phyloP scores from a whole-genome alignment of 208 protist genomes.

The Acanthamoeba lugdunensis region DNA sequence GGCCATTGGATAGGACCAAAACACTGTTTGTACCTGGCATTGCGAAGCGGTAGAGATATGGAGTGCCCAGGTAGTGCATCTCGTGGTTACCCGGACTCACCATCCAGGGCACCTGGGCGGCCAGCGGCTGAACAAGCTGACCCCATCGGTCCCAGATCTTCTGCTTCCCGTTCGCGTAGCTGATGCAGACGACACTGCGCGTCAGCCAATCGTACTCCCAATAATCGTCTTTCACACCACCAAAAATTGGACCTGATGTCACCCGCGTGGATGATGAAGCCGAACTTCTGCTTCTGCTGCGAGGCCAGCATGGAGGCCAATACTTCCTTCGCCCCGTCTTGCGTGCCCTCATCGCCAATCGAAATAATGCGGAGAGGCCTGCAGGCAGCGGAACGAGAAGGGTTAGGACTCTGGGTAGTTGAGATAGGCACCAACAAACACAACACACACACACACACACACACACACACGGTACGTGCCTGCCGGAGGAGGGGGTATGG shows the following conservation, averaged over 20 bases:
- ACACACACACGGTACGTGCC: too few species aligned
- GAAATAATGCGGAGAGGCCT: not conserved
- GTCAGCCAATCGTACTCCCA: too few species aligned
- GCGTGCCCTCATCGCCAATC: not conserved
- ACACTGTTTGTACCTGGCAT: not conserved
- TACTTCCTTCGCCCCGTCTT: not conserved
- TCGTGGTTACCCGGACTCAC: conserved; percentile 6
- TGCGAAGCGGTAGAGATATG: conserved; percentile 24
- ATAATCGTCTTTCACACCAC: too few species aligned
- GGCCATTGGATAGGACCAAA: not conserved
- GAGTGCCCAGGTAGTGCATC: not conserved
- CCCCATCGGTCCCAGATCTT: not conserved
- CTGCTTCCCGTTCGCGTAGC: not conserved
- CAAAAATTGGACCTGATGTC: not conserved
- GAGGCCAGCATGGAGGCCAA: not conserved
- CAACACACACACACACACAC: too few species aligned
- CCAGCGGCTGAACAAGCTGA: not conserved
- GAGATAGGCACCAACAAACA: not conserved
- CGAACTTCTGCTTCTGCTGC: not conserved
- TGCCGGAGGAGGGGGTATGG: not conserved
- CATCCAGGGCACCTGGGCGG: conserved; percentile 28
- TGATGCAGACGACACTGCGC: not conserved
- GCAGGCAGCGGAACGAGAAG: not conserved
- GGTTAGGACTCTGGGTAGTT: not conserved
- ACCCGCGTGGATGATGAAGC: not conserved